Conservation (phyloP, 2,329 filamentous ascomycete species). For the Ophiosphaerella narmari region DNA sequence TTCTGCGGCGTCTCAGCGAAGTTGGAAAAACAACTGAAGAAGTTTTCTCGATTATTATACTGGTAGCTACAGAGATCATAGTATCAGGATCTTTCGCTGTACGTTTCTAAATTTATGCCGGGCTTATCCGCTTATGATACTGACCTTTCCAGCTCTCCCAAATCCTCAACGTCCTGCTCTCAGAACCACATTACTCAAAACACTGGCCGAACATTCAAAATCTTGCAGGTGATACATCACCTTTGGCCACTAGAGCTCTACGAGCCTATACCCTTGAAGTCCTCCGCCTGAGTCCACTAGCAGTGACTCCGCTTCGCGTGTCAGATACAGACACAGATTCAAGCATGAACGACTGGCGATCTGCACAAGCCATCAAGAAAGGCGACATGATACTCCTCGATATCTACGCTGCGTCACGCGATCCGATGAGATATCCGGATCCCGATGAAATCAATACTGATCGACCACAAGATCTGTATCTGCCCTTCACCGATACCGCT, state of each 20-base stretch:
- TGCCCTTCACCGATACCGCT: constrained; percentile 10
- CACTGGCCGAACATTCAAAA: constrained; percentile 14
- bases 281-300: constrained; percentile 9
- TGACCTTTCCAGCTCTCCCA: constrained; percentile 7
- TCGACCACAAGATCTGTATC: constrained; percentile 9
- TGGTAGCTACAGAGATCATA: constrained; percentile 4
- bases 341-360: constrained; percentile 4
- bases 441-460: constrained; percentile 10
- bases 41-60: constrained; percentile 7
- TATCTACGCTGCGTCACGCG: constrained; percentile 8
- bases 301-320: constrained; percentile 4
- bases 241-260: constrained; percentile 4
- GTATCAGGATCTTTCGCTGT: constrained; percentile 9
- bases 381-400: constrained; percentile 8
- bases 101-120: neutral
- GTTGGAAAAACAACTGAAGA: constrained; percentile 12
- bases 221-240: constrained; percentile 2
- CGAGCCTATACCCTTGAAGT: constrained; percentile 13
- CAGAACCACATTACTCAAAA: constrained; percentile 8
- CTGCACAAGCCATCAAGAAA: constrained; percentile 4
- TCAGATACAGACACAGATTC: neutral
- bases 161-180: constrained; percentile 14
- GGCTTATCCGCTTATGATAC: too few species aligned
- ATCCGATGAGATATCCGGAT: constrained; percentile 10
- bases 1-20: constrained; percentile 11